These are phyloP conservation scores for Micractinium conductrix DNA, from an alignment of 139 green algal genomes.

Conservation along the genomic window DNA sequence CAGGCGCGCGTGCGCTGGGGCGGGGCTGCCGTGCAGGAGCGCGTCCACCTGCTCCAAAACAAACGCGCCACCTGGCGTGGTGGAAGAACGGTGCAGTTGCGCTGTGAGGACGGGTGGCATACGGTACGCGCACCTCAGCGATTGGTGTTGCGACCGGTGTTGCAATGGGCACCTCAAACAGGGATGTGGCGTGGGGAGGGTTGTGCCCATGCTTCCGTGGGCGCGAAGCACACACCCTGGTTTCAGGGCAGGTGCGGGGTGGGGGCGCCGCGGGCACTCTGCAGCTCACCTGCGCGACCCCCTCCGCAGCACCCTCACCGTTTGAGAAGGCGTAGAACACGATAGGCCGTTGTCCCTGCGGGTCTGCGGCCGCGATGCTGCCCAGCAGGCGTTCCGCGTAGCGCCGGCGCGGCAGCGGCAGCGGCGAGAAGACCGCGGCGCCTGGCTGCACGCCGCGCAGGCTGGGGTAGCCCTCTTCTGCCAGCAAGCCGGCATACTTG, in stretches of 20 bases:
- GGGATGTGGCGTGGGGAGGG: too few species aligned
- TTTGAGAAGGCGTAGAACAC: slow-evolving; percentile 45
- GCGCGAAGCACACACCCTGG: not conserved
- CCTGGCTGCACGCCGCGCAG: slow-evolving; percentile 13
- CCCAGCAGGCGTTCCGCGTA: slow-evolving; percentile 26
- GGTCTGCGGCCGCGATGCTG: not conserved
- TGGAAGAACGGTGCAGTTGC: not conserved
- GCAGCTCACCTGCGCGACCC: too few species aligned
- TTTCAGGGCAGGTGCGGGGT: not conserved
- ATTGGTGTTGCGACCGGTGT: too few species aligned
- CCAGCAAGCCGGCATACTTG: slow-evolving; percentile 24
- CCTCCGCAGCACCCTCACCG: slow-evolving; percentile 1
- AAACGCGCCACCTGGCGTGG: not conserved
- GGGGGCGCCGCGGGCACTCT: not conserved
- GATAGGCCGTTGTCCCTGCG: not conserved
- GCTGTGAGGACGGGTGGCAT: not conserved
- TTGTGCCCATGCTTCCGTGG: not conserved
- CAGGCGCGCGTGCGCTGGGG: not conserved
- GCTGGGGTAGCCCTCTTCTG: not conserved
- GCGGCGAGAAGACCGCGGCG: slow-evolving; percentile 22
- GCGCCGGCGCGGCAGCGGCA: not conserved
- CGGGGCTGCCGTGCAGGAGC: not conserved
- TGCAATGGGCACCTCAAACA: too few species aligned
- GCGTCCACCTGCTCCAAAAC: slow-evolving; percentile 29
- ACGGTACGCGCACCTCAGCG: not conserved